Base-by-base conservation (phyloP, 345 rosid genomes). In the Cochlearia excelsa region DNA sequence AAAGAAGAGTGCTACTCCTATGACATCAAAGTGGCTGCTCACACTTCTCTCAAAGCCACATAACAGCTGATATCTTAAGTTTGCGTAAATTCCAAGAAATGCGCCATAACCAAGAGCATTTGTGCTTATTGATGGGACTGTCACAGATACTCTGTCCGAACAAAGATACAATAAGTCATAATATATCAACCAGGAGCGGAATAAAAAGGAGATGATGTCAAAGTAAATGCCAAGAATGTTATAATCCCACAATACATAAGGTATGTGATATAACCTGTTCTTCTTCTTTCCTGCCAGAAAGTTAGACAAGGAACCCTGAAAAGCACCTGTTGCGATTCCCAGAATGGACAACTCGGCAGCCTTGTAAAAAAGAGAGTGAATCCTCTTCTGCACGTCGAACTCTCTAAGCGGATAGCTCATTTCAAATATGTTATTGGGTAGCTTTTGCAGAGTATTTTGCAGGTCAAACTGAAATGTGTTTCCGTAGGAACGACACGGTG, bases 401-500 rank as follows among this genome's bases (percentile, higher is more conserved):
- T 89, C 96, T 78, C 96, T 74, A 44, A 85, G 81, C 5, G 97
- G 95, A 63, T 93, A 93, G 68, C 97, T 89, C 79, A 55, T 77
- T 62, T 93, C 99, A 66, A 93, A 93, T 55, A 93, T 51, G 66
- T 93, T 93, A 79, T 87, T 93, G 26, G 99, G 99, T 59, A 93
- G 85, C 81, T 93, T 89, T 77, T 89, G 97, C 61, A 87, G 67
- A 33, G 95, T 87, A 76, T 93, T 93, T 79, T 87, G 97, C 82
- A 87, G 69, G 76, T 87, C 95, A 70, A 87, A 93, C 57, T 66
- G 90, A 68, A 87, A 89, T 5, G 97, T 89, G 73, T 82, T 85
- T 46, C 94, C 97, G 66, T 93, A 89, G 39, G 99, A 93, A 60
- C 94, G 97, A 66, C 88, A 87, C 51, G 97, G 97, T 55, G 96